Percentiles rank a stretch among this genome's conserved stretches.
Evolutionary conservation across 306 rosid genomes (phyloP).

Genomic region (Ammopiptanthus mongolicus): DNA sequence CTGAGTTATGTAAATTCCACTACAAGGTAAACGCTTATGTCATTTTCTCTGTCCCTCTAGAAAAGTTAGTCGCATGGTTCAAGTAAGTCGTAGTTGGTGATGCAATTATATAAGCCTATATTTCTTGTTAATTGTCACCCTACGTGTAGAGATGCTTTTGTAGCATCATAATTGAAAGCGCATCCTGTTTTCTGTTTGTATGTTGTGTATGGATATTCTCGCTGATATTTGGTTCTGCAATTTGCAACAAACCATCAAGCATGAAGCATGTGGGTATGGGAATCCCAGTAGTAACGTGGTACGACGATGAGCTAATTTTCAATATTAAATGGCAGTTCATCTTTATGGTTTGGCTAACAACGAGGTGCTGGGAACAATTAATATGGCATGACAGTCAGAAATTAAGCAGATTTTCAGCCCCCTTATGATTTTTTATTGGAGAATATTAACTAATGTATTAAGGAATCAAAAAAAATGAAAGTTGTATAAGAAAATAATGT

Average conservation of each 20-base stretch:
- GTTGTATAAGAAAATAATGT: not conserved
- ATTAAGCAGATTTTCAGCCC: not conserved
- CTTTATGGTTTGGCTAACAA: not conserved
- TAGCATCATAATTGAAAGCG: slow-evolving; percentile 18
- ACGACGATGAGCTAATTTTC: not conserved
- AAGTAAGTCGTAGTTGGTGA: slow-evolving; percentile 12
- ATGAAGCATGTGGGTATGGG: slow-evolving; percentile 1
- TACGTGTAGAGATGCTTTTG: not conserved
- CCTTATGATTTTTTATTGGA: not conserved
- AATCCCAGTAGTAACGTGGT: slow-evolving; percentile 22
- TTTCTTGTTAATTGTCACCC: slow-evolving; percentile 19
- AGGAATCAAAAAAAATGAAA: too few relatives aligned
- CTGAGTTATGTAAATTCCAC: not conserved
- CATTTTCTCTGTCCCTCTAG: not conserved
- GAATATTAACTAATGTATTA: too few relatives aligned
- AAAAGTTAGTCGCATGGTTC: slow-evolving; percentile 10
- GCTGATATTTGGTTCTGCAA: slow-evolving; percentile 18
- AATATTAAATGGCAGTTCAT: not conserved
- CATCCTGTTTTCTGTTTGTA: not conserved
- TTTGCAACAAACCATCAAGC: slow-evolving; percentile 15
- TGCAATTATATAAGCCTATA: slow-evolving; percentile 26
- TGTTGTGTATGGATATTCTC: slow-evolving; percentile 8
- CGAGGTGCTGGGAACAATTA: not conserved
- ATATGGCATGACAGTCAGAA: not conserved
- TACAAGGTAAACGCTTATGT: slow-evolving; percentile 13